Conservation (phyloP, 2,329 filamentous ascomycete genomes). For the Scedosporium apiospermum region DNA sequence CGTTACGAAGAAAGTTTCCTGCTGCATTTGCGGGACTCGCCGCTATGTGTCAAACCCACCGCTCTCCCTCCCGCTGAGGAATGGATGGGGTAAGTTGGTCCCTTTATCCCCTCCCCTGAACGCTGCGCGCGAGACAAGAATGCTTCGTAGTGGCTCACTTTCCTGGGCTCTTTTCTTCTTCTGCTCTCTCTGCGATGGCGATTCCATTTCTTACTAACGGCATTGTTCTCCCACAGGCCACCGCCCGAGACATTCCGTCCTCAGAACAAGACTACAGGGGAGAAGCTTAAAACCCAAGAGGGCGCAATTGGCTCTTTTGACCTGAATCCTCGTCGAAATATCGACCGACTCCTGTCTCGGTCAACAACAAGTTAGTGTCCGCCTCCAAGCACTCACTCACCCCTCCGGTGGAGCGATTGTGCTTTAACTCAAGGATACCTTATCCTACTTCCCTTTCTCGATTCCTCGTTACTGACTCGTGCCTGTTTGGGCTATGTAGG, state of each 20-base stretch:
- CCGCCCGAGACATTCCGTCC: conserved; percentile 6
- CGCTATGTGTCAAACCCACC: conserved; percentile 71
- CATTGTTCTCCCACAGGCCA: not conserved
- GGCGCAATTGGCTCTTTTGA: conserved; percentile 5
- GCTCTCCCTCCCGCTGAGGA: conserved; percentile 76
- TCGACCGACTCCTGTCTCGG: conserved; percentile 3
- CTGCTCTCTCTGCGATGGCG: not conserved
- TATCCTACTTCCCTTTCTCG: not conserved
- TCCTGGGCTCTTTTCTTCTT: not conserved
- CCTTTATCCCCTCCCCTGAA: conserved; percentile 3
- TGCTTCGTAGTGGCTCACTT: not conserved
- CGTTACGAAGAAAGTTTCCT: conserved; percentile 73
- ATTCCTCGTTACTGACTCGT: not conserved
- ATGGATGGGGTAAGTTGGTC: conserved; percentile 78
- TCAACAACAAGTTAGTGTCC: not conserved
- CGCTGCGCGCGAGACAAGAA: not conserved
- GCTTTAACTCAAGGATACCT: not conserved
- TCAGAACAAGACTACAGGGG: conserved; percentile 7
- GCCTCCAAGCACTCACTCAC: not conserved
- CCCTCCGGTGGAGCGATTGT: not conserved
- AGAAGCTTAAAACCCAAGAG: conserved; percentile 7
- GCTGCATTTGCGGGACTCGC: conserved; percentile 67
- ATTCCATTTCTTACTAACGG: not conserved
- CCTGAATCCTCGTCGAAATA: conserved; percentile 3
- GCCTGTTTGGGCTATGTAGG: conserved; percentile 30